phyloP scores from a whole-genome alignment of 352 stramenopile genomes.

The Phytophthora citricola region DNA sequence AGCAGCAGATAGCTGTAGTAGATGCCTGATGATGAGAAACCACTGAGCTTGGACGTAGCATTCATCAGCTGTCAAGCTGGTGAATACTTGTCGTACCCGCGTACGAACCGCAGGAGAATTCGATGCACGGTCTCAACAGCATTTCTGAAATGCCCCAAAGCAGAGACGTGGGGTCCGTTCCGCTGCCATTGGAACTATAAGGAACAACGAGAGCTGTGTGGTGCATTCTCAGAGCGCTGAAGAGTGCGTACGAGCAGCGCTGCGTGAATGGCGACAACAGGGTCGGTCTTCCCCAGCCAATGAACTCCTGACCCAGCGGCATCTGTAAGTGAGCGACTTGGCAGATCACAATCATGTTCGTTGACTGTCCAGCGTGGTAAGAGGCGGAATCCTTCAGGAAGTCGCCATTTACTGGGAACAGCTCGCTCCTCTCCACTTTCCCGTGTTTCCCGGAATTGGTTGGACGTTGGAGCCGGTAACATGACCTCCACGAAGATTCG shows the following conservation, averaged over 20 bases:
- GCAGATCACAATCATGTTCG: slow-evolving; percentile 26
- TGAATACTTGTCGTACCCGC: slow-evolving; percentile 7
- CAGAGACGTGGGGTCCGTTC: slow-evolving; percentile 10
- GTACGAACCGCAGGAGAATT: slow-evolving; percentile 29
- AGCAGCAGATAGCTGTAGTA: slow-evolving; percentile 18
- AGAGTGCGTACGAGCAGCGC: slow-evolving; percentile 56
- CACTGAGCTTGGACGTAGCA: slow-evolving; percentile 23
- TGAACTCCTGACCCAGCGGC: slow-evolving; percentile 57
- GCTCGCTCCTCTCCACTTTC: slow-evolving; percentile 23
- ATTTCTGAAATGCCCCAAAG: slow-evolving; percentile 39
- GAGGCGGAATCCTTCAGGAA: slow-evolving; percentile 4
- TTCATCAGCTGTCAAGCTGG: slow-evolving; percentile 21
- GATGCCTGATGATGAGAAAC: slow-evolving; percentile 32
- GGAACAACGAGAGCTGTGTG: slow-evolving; percentile 40
- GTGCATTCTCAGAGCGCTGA: slow-evolving; percentile 43
- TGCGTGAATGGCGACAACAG: slow-evolving; percentile 60
- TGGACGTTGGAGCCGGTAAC: slow-evolving; percentile 3
- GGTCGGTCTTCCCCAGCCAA: slow-evolving; percentile 39
- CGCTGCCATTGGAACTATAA: slow-evolving; percentile 8
- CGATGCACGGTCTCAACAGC: slow-evolving; percentile 43
- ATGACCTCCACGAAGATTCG: slow-evolving; percentile 26
- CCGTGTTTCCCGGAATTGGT: slow-evolving; percentile 15
- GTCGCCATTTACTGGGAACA: slow-evolving; percentile 21
- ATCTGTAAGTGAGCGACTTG: slow-evolving; percentile 53
- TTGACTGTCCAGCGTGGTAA: slow-evolving; percentile 11